Base-by-base conservation (phyloP, 192 early-diverging fungal species). In the Helicostylum pulchrum region DNA sequence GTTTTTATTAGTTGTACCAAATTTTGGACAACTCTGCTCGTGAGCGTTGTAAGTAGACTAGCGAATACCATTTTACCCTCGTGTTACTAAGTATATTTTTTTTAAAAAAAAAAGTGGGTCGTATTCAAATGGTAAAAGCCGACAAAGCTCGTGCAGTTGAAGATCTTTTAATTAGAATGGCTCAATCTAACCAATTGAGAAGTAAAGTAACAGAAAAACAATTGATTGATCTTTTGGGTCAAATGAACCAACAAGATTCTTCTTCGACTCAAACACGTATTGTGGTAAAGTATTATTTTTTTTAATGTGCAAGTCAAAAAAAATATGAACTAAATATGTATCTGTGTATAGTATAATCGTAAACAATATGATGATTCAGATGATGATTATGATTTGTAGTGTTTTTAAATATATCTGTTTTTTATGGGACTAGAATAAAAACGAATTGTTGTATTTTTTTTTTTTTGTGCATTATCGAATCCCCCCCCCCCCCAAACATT, bases 81-180 rank as follows among this genome's bases (percentile, higher is more conserved):
- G 9, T 5, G 36, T 56, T 39, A 39, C 36, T 39, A 39, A 39
- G 36, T 39, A 9, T 39, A 9, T 39, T 39, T 39, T 39, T 31
- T 32, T 21, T 46, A 31, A n/a, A 12, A 39, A 14, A n/a, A 14
- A 30, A 67, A 90, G 90, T 96, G 74, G 85, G 87, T n/a, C 85
- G 92, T 19, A 96, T 96, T 59, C 84, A 87, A 12, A 90, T 98
- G 62, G 95, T 98, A 9, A 96, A 95, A 71, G 80, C 85, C 1
- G 92, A 94, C 10, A 89, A 91, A 74, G 95, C 92, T 1, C 84
- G 91, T 9, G 88, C 86, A 9, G 91, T 97, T 12, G 93, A 98
- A 67, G 92, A 93, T 59, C 79, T 95, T 66, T 79, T 98, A 53
- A 85, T 98, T 62, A 84, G 89, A 30, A 98, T 96, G 95, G 93